Percentiles rank a stretch among this genome's conserved stretches.
These are phyloP conservation scores for Nemania abortiva DNA, from an alignment of 2,329 filamentous ascomycete genomes.

Conservation along the genomic window DNA sequence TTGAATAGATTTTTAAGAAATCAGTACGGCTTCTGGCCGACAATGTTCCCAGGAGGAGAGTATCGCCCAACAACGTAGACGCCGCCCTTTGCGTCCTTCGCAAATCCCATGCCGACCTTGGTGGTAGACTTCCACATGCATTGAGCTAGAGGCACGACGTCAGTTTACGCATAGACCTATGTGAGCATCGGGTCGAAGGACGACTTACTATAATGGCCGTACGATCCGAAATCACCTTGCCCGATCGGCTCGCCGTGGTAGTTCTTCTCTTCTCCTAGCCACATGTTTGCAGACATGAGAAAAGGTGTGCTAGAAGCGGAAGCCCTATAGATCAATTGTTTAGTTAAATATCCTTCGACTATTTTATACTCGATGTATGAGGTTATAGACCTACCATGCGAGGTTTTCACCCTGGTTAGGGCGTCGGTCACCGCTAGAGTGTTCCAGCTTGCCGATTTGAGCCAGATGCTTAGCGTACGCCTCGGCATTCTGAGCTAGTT, in stretches of 20 bases:
- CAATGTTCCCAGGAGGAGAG: conserved; percentile 44
- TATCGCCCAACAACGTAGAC: conserved; percentile 47
- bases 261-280: conserved; percentile 51
- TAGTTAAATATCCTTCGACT: not conserved
- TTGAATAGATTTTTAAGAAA: not conserved
- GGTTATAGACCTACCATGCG: conserved; percentile 44
- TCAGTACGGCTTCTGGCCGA: conserved; percentile 47
- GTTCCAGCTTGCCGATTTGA: conserved; percentile 47
- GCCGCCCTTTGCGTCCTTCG: conserved; percentile 44
- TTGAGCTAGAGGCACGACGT: conserved; percentile 41
- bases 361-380: conserved; percentile 1
- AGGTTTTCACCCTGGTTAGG: conserved; percentile 54
- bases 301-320: conserved; percentile 41
- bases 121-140: conserved; percentile 49
- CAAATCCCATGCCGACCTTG: conserved; percentile 44
- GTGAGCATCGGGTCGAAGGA: not conserved
- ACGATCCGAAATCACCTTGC: conserved; percentile 51
- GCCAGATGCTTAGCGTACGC: conserved; percentile 50
- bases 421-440: conserved; percentile 47
- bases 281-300: conserved; percentile 48
- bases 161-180: not conserved
- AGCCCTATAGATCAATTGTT: conserved; percentile 27
- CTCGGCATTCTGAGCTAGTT: conserved; percentile 47
- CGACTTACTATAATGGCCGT: conserved; percentile 53
- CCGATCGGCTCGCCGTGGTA: conserved; percentile 53